These are phyloP conservation scores for Fomitopsis schrenkii DNA, from an alignment of 1,284 basidiomycete species.

Conservation along the genomic window DNA sequence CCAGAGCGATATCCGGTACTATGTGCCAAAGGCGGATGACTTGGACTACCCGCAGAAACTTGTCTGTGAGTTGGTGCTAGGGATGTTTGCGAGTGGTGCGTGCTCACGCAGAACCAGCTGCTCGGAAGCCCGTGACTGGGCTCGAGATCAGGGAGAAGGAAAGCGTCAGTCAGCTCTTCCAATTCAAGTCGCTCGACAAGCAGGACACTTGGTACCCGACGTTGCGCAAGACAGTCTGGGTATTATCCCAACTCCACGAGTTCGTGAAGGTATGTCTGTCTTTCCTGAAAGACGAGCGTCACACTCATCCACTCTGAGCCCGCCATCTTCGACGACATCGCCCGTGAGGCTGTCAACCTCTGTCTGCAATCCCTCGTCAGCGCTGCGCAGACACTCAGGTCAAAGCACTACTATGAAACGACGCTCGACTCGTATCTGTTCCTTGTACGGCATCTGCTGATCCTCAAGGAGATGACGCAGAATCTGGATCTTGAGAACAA, in stretches of 20 bases:
- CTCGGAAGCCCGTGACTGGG: slow-evolving; percentile 37
- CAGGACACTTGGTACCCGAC: slow-evolving; percentile 90
- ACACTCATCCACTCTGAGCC: slow-evolving; percentile 43
- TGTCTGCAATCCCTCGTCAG: slow-evolving; percentile 76
- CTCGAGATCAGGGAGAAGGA: slow-evolving; percentile 58
- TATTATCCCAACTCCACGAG: slow-evolving; percentile 82
- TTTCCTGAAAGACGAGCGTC: background rate
- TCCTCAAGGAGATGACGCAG: slow-evolving; percentile 84
- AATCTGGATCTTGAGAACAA: slow-evolving; percentile 64
- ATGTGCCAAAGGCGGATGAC: slow-evolving; percentile 72
- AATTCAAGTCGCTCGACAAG: slow-evolving; percentile 66
- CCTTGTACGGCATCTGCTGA: slow-evolving; percentile 84
- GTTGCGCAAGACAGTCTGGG: slow-evolving; percentile 80
- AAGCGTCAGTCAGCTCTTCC: slow-evolving; percentile 62
- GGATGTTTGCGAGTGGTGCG: background rate
- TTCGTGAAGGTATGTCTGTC: slow-evolving; percentile 72
- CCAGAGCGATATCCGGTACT: slow-evolving; percentile 83
- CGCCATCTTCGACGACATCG: slow-evolving; percentile 90
- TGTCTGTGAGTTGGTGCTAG: slow-evolving; percentile 39
- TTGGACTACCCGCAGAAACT: slow-evolving; percentile 83
- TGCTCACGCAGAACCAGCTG: slow-evolving; percentile 28
- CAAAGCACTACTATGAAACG: slow-evolving; percentile 41
- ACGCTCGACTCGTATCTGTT: slow-evolving; percentile 76
- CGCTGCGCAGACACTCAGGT: slow-evolving; percentile 62
- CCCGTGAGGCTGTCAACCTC: slow-evolving; percentile 82